phyloP scores from a whole-genome alignment of 2,329 filamentous ascomycete species.

The Aspergillus tamarii region DNA sequence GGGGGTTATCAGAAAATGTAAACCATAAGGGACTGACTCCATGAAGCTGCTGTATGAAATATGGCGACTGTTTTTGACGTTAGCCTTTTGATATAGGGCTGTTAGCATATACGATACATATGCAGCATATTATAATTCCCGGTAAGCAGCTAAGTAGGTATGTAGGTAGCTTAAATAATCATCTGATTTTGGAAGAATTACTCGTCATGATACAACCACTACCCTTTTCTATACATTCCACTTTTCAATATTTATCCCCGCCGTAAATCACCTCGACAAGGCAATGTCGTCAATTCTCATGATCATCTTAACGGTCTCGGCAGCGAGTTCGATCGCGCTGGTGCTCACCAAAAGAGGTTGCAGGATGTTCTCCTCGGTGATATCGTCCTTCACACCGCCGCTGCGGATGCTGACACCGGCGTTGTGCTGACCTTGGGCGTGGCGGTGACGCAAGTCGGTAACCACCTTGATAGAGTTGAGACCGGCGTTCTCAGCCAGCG shows the following conservation, averaged over 20 bases:
- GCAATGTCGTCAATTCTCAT: constrained; percentile 71
- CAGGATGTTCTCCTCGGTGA: constrained; percentile 93
- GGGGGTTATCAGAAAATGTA: background rate
- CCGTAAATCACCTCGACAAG: constrained; percentile 48
- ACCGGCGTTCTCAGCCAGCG: constrained; percentile 94
- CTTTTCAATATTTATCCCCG: constrained; percentile 5
- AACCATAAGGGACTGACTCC: background rate
- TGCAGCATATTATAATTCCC: background rate
- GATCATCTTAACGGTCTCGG: constrained; percentile 98
- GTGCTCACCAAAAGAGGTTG: constrained; percentile 96
- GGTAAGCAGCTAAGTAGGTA: background rate
- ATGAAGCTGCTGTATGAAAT: background rate
- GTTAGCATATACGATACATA: constrained; percentile 1
- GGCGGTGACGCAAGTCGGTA: constrained; percentile 89
- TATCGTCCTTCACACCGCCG: constrained; percentile 95
- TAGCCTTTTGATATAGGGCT: background rate
- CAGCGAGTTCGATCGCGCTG: constrained; percentile 93
- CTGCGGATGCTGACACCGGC: constrained; percentile 98
- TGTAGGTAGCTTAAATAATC: constrained; percentile 17
- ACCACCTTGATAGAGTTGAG: constrained; percentile 99
- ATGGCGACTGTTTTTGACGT: background rate
- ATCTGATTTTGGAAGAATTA: constrained; percentile 27
- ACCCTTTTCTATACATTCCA: constrained; percentile 21
- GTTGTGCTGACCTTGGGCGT: constrained; percentile 93
- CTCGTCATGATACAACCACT: constrained; percentile 27